Percentiles rank a stretch among this genome's conserved stretches.
Evolutionary conservation across 2,329 filamentous ascomycete genomes (phyloP).

Genomic region (Aspergillus novoparasiticus): DNA sequence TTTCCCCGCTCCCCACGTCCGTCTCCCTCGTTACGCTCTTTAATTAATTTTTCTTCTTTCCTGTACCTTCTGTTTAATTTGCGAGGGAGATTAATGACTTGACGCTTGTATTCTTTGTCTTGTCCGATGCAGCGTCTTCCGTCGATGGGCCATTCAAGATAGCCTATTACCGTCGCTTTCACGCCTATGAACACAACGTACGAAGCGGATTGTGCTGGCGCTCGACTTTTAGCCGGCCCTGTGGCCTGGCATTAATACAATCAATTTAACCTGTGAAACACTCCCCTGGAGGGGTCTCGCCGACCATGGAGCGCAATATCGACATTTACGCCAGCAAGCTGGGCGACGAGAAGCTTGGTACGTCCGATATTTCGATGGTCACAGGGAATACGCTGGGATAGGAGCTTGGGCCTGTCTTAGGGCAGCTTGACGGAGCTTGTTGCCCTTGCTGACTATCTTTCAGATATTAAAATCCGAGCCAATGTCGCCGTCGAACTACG

Average conservation of each 20-base stretch:
- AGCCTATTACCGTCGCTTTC: constrained; percentile 25
- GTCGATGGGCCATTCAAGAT: constrained; percentile 26
- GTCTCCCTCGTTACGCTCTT: constrained; percentile 19
- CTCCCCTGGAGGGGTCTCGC: constrained; percentile 24
- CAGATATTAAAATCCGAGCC: constrained; percentile 80
- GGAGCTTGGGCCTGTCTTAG: background rate
- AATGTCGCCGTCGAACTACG: constrained; percentile 83
- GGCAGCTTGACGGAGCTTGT: background rate
- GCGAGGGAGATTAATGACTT: constrained; percentile 33
- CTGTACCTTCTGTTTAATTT: constrained; percentile 9
- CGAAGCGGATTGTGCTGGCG: constrained; percentile 30
- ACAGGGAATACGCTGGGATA: background rate
- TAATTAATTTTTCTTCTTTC: constrained; percentile 13
- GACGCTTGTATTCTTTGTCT: constrained; percentile 27
- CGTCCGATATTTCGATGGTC: constrained; percentile 16
- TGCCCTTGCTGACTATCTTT: constrained; percentile 10
- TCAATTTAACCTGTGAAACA: constrained; percentile 20
- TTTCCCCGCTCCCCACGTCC: constrained; percentile 19
- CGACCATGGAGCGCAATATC: constrained; percentile 49
- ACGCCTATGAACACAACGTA: constrained; percentile 34
- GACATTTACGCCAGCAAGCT: constrained; percentile 54
- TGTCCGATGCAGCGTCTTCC: constrained; percentile 31
- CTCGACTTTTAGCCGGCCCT: constrained; percentile 37
- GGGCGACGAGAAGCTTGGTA: constrained; percentile 52
- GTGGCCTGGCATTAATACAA: constrained; percentile 39